A percentile compares a stretch with the other conserved stretches of the same genome.
Evolutionary conservation across 768 basidiomycete genomes (phyloP).

Genomic region (Tephrocybe sp.): DNA sequence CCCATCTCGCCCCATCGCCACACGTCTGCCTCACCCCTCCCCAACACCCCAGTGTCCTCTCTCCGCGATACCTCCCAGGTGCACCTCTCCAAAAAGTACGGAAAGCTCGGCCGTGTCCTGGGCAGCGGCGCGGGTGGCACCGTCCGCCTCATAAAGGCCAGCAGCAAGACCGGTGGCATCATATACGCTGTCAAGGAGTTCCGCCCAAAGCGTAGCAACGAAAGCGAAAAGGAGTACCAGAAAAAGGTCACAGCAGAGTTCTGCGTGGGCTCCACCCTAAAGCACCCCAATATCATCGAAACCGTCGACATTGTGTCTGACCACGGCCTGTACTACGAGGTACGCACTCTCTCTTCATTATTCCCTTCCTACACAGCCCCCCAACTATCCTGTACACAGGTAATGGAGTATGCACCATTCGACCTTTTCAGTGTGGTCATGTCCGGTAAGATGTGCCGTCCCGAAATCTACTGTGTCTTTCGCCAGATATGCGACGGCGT

Average conservation of each 20-base stretch:
- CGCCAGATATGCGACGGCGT: slow-evolving; percentile 98
- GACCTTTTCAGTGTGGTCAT: slow-evolving; percentile 99
- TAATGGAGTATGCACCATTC: slow-evolving; percentile 99
- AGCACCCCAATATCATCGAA: slow-evolving; percentile 95
- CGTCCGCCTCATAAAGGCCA: slow-evolving; percentile 91
- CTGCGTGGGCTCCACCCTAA: slow-evolving; percentile 92
- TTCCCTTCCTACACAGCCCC: slow-evolving; percentile 9
- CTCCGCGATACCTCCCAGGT: slow-evolving; percentile 84
- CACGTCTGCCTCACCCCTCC: slow-evolving; percentile 21
- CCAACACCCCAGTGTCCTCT: slow-evolving; percentile 34
- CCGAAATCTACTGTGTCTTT: slow-evolving; percentile 99
- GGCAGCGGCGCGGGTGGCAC: slow-evolving; percentile 99
- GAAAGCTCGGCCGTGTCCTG: slow-evolving; percentile 95
- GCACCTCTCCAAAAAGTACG: slow-evolving; percentile 97
- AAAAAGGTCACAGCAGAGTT: slow-evolving; percentile 99
- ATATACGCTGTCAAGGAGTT: slow-evolving; percentile 99
- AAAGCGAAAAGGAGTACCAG: slow-evolving; percentile 96
- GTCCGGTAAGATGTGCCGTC: slow-evolving; percentile 98
- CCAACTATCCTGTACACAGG: slow-evolving; percentile 47
- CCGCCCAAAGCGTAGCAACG: slow-evolving; percentile 82
- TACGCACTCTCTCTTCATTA: slow-evolving; percentile 32
- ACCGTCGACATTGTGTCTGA: slow-evolving; percentile 98
- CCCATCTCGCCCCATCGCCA: slow-evolving; percentile 24
- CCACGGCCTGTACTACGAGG: slow-evolving; percentile 99
- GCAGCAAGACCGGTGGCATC: slow-evolving; percentile 74